Evolutionary conservation across 1,139 yeast genomes (phyloP).

Genomic region (Blastobotrys serpentis): DNA sequence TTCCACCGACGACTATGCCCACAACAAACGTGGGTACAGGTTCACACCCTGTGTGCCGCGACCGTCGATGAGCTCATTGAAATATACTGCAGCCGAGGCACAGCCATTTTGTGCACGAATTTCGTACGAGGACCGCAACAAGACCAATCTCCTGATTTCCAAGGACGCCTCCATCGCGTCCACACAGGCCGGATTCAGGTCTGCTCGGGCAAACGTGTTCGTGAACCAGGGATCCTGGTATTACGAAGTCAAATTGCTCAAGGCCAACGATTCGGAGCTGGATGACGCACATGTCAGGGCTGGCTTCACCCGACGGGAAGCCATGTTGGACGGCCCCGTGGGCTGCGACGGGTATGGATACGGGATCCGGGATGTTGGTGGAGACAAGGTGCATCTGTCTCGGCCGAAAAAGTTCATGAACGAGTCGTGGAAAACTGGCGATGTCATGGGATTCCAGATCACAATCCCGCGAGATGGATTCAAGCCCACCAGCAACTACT

Average conservation of each 20-base stretch:
- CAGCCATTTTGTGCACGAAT: constrained; percentile 65
- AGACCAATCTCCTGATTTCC: constrained; percentile 47
- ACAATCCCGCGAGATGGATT: constrained; percentile 52
- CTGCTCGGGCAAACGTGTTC: constrained; percentile 71
- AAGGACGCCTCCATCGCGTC: constrained; percentile 48
- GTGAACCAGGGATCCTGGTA: constrained; percentile 78
- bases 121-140: constrained; percentile 71
- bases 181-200: constrained; percentile 74
- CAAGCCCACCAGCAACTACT: constrained; percentile 13
- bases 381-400: constrained; percentile 74
- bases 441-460: constrained; percentile 77
- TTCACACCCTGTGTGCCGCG: constrained; percentile 79
- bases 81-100: constrained; percentile 73
- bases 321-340: constrained; percentile 89
- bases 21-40: constrained; percentile 76
- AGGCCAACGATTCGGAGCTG: constrained; percentile 35
- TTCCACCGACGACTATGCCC: constrained; percentile 71
- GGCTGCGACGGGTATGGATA: constrained; percentile 95
- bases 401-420: constrained; percentile 58
- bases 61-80: constrained; percentile 55
- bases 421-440: constrained; percentile 67
- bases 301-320: constrained; percentile 83
- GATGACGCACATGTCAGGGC: constrained; percentile 64
- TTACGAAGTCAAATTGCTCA: constrained; percentile 65
- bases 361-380: constrained; percentile 79